phyloP scores from a whole-genome alignment of 331 rosid species.

The Erythrophleum ivorense region DNA sequence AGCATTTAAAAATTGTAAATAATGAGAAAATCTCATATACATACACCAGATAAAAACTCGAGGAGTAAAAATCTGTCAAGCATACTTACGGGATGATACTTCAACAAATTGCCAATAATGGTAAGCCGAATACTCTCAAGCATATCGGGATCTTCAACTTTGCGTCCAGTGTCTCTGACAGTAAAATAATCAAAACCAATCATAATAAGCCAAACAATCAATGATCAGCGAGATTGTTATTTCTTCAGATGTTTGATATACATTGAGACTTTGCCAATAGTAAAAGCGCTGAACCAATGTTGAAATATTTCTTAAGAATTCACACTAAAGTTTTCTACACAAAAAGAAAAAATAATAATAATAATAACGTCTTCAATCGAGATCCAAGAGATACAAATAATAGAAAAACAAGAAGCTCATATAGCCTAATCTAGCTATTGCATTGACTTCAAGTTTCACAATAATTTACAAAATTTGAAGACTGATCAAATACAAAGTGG shows the following conservation, averaged over 20 bases:
- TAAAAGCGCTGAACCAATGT: conserved; percentile 7
- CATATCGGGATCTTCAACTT: conserved; percentile 97
- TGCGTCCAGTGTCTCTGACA: conserved; percentile 85
- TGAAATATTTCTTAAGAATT: not conserved
- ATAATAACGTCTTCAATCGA: not conserved
- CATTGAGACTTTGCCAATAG: conserved; percentile 3
- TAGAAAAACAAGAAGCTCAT: not conserved
- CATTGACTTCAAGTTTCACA: not conserved
- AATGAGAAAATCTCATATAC: conserved; percentile 19
- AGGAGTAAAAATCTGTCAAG: conserved; percentile 28
- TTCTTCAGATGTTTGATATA: conserved; percentile 21
- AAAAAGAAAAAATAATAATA: not conserved
- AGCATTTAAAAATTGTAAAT: conserved; percentile 10
- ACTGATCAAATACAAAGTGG: not conserved
- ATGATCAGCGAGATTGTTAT: conserved; percentile 8
- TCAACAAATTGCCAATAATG: conserved; percentile 87
- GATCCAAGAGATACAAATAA: not conserved
- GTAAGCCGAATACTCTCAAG: conserved; percentile 95
- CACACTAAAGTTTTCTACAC: not conserved
- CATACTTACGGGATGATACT: conserved; percentile 91
- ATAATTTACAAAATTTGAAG: not conserved
- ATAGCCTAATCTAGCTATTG: not conserved
- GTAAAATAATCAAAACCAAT: conserved; percentile 40
- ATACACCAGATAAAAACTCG: conserved; percentile 26
- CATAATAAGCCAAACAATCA: not conserved